Base-by-base conservation (phyloP, 352 stramenopile genomes). In the Phytophthora pluvialis region DNA sequence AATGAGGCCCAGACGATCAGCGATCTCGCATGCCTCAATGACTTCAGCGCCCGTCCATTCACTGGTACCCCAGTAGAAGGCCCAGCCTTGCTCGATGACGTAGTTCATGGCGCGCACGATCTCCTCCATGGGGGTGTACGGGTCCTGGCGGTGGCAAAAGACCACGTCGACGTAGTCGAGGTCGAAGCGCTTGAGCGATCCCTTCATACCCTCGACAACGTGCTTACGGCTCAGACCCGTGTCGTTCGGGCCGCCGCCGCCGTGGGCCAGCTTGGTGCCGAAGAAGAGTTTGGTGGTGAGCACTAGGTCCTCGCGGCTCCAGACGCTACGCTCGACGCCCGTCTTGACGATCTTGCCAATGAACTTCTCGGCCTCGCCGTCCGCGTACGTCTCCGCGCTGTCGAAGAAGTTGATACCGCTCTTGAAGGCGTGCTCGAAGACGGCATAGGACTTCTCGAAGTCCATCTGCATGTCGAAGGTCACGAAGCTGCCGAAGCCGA, bases 1-100 rank as follows among this genome's bases (percentile, higher is more conserved):
- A 54, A 86, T 73, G 5, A 84, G 70, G 4, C 72, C 69, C n/a
- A 83, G 60, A 28, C 72, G 68, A 75, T 78, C 32, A 39, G 81
- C 75, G 11, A 81, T 73, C 39, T 91, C 67, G 47, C 81, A 58
- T 58, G 70, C 51, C 57, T 66, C 67, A 29, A 83, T 77, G 44
- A 93, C 75, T 66, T 92, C 77, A 21, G 72, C 60, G 12, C 75
- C 69, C 18, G 35, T 84, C 85, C 85, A 93, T 59, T 93, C 85
- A 56, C 75, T 88, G 32, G 85, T 91, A 6, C 83, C 84, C 84
- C 84, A 93, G 65, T 83, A 81, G 29, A 83, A 81, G n/a, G 80
- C 80, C 64, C 75, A 86, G 39, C 81, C 83, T 54, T 79, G 66
- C 31, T 83, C 61, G 16, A 93, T 81, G 4, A 93, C 43, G 50